Evolutionary conservation across 208 protist genomes (phyloP), one percentile per base, ranked within the genome.

Genomic region (Vickermania ingenoplastis): DNA sequence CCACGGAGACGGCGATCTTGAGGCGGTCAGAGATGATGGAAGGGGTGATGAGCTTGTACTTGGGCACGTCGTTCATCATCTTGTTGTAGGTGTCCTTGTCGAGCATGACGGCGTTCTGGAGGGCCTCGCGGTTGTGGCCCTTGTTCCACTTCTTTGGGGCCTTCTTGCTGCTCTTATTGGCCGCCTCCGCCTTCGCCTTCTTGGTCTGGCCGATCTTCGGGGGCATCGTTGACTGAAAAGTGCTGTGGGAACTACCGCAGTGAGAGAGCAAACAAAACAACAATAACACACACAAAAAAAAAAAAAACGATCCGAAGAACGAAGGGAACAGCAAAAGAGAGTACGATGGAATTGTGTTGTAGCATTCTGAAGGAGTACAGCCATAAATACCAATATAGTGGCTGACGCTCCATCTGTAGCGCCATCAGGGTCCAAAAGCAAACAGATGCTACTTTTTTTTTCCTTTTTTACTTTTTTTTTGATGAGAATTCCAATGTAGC

Each of bases 71-170:
- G 45, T 59, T 87, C 64, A 77, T 61, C 41, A 96, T 77, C 70
- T 91, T 88, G 60, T 85, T 81, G 67, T 77, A 65, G 36, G 86
- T 88, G 25, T 91, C 82, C 73, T 90, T 92, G 69, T 94, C 87
- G 70, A 92, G 94, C 70, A 95, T 83, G 57, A 95, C 88, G 65
- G 86, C 88, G 74, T 95, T 94, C 71, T 94, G 77, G 27, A 94
- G 79, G 17, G 84, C 81, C 83, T 96, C 91, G 53, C 86, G 87
- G 31, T 77, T 83, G 69, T 86, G 83, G 36, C 80, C 81, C 73
- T 96, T 96, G 63, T 76, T 91, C 91, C 91, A 96, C 81, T 96
- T 96, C 86, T 96, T 96, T 50, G 86, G 63, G 29, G 83, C 77
- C 75, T 91, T 88, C 83, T 94, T 94, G 48, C 75, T 73, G 53